A percentile compares a stretch with the other conserved stretches of the same genome.
Conservation (phyloP, 2,329 filamentous ascomycete species). For the Aspergillus intermedius region DNA sequence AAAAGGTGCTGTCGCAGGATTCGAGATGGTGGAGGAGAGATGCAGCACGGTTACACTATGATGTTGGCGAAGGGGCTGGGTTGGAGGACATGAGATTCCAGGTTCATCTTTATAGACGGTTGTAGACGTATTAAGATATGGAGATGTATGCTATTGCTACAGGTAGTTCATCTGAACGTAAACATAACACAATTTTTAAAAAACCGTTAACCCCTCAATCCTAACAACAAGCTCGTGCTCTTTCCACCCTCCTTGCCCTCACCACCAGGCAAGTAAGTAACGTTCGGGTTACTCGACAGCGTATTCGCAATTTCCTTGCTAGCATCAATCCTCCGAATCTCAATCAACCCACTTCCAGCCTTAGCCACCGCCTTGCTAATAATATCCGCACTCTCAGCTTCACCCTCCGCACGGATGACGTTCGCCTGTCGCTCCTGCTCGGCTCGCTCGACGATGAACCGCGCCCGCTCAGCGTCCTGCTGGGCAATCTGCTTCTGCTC, state of each 20-base stretch:
- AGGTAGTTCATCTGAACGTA: slow-evolving; percentile 1
- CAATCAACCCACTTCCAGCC: slow-evolving; percentile 84
- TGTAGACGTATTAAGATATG: slow-evolving; percentile 12
- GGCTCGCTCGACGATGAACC: slow-evolving; percentile 97
- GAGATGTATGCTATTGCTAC: slow-evolving; percentile 21
- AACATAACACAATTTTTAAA: slow-evolving; percentile 8
- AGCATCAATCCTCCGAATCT: slow-evolving; percentile 96
- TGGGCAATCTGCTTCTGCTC: slow-evolving; percentile 99
- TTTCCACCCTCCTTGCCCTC: slow-evolving; percentile 52
- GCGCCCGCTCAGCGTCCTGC: slow-evolving; percentile 93
- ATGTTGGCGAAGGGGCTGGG: slow-evolving; percentile 77
- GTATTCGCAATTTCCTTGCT: slow-evolving; percentile 92
- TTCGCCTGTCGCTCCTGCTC: slow-evolving; percentile 98
- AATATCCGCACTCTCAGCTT: slow-evolving; percentile 92
- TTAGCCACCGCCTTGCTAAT: slow-evolving; percentile 92
- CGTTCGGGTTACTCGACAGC: slow-evolving; percentile 83
- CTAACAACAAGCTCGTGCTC: slow-evolving; percentile 61
- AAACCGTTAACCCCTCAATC: slow-evolving; percentile 50
- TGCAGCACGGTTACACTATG: slow-evolving; percentile 59
- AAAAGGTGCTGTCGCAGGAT: slow-evolving; percentile 67
- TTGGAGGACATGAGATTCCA: slow-evolving; percentile 96
- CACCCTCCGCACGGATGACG: slow-evolving; percentile 95
- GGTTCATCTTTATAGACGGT: slow-evolving; percentile 66
- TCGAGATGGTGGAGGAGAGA: slow-evolving; percentile 78
- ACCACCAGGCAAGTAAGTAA: slow-evolving; percentile 84